These are phyloP conservation scores for Zygosaccharomyces sapae DNA, from an alignment of 1,139 yeast genomes.

Conservation along the genomic window DNA sequence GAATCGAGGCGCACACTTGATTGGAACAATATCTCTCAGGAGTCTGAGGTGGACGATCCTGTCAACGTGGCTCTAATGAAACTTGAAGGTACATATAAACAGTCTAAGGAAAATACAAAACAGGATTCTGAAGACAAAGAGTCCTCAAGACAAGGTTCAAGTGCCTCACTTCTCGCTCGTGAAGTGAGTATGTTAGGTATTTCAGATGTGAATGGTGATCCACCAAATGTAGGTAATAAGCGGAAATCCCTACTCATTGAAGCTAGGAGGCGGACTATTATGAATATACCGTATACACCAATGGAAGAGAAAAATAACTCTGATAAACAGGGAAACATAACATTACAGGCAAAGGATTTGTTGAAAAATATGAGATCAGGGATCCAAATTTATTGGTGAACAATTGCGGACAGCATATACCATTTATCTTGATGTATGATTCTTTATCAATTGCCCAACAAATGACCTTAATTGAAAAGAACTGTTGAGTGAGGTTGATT, in stretches of 20 bases:
- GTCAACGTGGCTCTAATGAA: constrained; percentile 70
- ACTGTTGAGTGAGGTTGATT: constrained; percentile 77
- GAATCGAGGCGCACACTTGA: constrained; percentile 50
- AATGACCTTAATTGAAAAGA: constrained; percentile 83
- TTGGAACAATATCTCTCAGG: constrained; percentile 79
- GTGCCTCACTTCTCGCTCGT: constrained; percentile 24
- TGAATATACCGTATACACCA: constrained; percentile 30
- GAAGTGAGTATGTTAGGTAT: constrained; percentile 36
- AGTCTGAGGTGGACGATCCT: constrained; percentile 62
- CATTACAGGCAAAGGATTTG: constrained; percentile 24
- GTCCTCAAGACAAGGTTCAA: constrained; percentile 17
- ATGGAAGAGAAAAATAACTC: constrained; percentile 1
- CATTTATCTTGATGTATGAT: constrained; percentile 71
- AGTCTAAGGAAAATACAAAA: constrained; percentile 9
- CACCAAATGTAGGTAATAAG: constrained; percentile 22
- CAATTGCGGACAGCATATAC: constrained; percentile 52
- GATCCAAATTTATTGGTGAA: constrained; percentile 27
- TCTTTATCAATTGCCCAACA: constrained; percentile 69
- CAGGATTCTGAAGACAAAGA: constrained; percentile 4
- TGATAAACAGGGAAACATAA: constrained; percentile 1
- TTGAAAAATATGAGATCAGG: constrained; percentile 27
- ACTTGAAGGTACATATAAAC: constrained; percentile 60
- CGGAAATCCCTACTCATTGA: constrained; percentile 37
- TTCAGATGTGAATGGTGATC: constrained; percentile 17
- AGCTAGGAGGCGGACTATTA: constrained; percentile 39